A percentile compares a stretch with the other conserved stretches of the same genome.
phyloP scores from a whole-genome alignment of 495 filamentous ascomycete genomes.

The Elaphomyces granulatus region DNA sequence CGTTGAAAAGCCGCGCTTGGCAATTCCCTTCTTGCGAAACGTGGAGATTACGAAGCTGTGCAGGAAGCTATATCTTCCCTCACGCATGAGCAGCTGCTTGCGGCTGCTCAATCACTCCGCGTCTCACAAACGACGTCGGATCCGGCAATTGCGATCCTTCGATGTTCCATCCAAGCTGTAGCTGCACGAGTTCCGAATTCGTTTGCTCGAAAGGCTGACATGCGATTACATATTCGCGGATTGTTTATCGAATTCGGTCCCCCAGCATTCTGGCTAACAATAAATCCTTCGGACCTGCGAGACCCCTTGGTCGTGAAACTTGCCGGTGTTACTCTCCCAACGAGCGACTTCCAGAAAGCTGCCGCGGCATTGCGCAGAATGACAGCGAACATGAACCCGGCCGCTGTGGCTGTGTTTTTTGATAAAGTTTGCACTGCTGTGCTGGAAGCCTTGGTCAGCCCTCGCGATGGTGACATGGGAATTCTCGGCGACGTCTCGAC shows the following conservation, averaged over 20 bases:
- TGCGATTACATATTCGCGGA: constrained; percentile 5
- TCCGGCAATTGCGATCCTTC: constrained; percentile 1
- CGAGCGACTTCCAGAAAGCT: no score
- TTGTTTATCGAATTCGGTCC: constrained; percentile 4
- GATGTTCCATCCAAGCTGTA: neutral
- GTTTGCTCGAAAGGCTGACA: constrained; percentile 1
- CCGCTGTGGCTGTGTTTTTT: no score
- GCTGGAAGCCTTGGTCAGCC: no score
- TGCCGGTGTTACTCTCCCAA: no score
- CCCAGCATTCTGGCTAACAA: constrained; percentile 7
- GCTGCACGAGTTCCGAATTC: constrained; percentile 1
- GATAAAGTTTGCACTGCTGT: no score
- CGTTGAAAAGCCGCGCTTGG: constrained; percentile 3
- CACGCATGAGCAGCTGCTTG: no score
- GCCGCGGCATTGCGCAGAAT: no score
- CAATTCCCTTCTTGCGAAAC: constrained; percentile 3
- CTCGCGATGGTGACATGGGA: no score
- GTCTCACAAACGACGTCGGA: neutral
- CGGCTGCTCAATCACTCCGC: constrained; percentile 2
- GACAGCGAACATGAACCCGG: no score
- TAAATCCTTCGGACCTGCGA: constrained; percentile 7
- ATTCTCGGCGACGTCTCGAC: no score
- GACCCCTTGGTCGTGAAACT: constrained; percentile 7
- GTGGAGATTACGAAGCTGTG: neutral
- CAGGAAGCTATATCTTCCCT: constrained; percentile 1